Evolutionary conservation across 257 asterid species (phyloP), one percentile per base, ranked within the genome.

Genomic region (Gentiana dahurica): DNA sequence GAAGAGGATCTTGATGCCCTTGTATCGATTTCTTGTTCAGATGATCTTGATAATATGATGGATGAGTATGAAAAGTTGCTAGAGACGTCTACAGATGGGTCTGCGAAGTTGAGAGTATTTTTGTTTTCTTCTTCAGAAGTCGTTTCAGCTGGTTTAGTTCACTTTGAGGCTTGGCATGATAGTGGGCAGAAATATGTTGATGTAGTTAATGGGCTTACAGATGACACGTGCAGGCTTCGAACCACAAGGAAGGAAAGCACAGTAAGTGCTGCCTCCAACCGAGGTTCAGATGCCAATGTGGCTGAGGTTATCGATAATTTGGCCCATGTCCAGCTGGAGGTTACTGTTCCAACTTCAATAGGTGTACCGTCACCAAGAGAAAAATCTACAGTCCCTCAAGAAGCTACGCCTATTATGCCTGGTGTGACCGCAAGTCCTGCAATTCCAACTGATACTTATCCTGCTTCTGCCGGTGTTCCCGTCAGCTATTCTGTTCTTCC

Each of bases 11-110:
- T 92, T 46, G 99, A 92, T 70, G 95, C 97, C 8, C 95, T 92
- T 46, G 95, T 92, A 2, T 65, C 99, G 3, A 93, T 92, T 80
- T 85, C 97, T 7, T 84, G 95, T 61, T 68, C 87, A 5, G 97
- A 92, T 68, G 99, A 92, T 76, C 87, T 92, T 49, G 99, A 88
- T 58, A 92, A 92, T 73, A 92, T 92, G 99, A 85, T 92, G 94
- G 99, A 92, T 45, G 99, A 92, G 71, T 86, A 83, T 75, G 90
- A 88, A 54, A 92, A 79, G 81, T 62, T 83, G 80, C 58, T 58
- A 2, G 95, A 85, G 77, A 81, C 89, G 76, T 81, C 87, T 49
- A 57, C 83, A 0, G 95, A 88, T 48, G 95, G 95, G 55, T 85
- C 95, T 1, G 89, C 90, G 65, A 92, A 88, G 81, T 68, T 92